Base-by-base conservation (phyloP, 176 grass and related monocot genomes). In the Avena eriantha region DNA sequence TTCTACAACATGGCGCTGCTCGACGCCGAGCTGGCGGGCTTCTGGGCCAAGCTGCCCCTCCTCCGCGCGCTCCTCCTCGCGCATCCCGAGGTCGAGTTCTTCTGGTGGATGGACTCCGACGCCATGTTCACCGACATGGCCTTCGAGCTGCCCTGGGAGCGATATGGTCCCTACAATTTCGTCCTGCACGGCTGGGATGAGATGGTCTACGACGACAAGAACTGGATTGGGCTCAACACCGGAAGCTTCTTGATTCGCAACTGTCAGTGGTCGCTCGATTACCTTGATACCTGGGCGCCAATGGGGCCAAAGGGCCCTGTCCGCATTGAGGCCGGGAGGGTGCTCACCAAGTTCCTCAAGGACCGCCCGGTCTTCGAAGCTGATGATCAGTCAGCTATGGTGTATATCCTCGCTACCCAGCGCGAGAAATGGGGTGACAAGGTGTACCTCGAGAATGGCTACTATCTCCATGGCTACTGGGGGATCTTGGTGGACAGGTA, bases 21-120 rank as follows among this genome's bases (percentile, higher is more conserved):
- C 78, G 97, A 96, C 79, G 94, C 92, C 29, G 94, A 99, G 81
- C 96, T 99, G 78, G 97, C 97, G 0, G 97, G 97, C 0, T 99
- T 99, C 89, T 99, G 94, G 97, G 97, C 97, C 7, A 99, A 99
- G 80, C 89, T 99, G 36, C 97, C 97, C 6, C 86, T 99, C 85
- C 90, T 99, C 56, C 92, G 94, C 43, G 92, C 97, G 3, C 97
- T 99, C 76, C 86, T 99, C 33, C 86, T 97, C 21, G 92, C 89
- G 19, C 97, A 99, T 77, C 97, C 97, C 6, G 97, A 99, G 89
- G 74, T 93, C 2, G 97, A 97, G 94, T 96, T 99, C 89, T 84
- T 99, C 47, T 99, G 94, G 97, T 99, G 97, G 97, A 99, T 99
- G 97, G 94, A 99, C 90, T 97, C 94, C 0, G 94, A 97, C 73